These are phyloP conservation scores for Backusella liffmaniae DNA, from an alignment of 192 early-diverging fungal species.

Conservation along the genomic window DNA sequence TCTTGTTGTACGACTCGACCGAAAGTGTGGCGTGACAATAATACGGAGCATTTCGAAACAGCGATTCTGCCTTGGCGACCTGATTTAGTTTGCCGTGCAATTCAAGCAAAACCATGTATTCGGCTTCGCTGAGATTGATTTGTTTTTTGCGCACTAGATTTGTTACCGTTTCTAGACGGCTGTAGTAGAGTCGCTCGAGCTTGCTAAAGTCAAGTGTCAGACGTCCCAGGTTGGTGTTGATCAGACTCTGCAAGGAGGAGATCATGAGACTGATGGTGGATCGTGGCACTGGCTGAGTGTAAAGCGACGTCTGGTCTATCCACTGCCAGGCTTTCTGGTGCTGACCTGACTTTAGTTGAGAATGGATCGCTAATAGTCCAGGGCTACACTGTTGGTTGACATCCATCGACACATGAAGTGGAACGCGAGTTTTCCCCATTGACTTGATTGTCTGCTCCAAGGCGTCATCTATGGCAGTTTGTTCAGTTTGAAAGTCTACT, in stretches of 20 bases:
- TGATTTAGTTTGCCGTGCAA: slow-evolving; percentile 7
- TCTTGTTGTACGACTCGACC: slow-evolving; percentile 6
- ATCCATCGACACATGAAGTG: slow-evolving; percentile 1
- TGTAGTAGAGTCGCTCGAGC: not conserved
- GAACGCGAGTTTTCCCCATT: not conserved
- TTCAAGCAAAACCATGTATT: slow-evolving; percentile 10
- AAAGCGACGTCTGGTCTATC: not conserved
- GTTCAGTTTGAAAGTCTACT: not conserved
- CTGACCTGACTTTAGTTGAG: not conserved
- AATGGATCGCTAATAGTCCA: slow-evolving; percentile 3
- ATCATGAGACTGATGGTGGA: not conserved
- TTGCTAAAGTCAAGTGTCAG: not conserved
- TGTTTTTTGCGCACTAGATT: not conserved
- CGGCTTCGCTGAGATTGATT: not conserved
- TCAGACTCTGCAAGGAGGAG: not conserved
- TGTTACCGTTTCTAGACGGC: not conserved
- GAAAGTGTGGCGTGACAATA: slow-evolving; percentile 7
- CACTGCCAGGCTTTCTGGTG: slow-evolving; percentile 6
- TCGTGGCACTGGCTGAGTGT: not conserved
- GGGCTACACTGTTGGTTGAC: slow-evolving; percentile 12
- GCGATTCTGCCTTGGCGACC: slow-evolving; percentile 6
- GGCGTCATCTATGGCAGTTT: not conserved
- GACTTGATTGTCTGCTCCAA: slow-evolving; percentile 5
- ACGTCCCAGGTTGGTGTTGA: not conserved
- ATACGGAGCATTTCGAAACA: slow-evolving; percentile 7